A percentile compares a stretch with the other conserved stretches of the same genome.
Conservation (phyloP, 2,329 filamentous ascomycete species). For the Arthrobotrys musiformis region DNA sequence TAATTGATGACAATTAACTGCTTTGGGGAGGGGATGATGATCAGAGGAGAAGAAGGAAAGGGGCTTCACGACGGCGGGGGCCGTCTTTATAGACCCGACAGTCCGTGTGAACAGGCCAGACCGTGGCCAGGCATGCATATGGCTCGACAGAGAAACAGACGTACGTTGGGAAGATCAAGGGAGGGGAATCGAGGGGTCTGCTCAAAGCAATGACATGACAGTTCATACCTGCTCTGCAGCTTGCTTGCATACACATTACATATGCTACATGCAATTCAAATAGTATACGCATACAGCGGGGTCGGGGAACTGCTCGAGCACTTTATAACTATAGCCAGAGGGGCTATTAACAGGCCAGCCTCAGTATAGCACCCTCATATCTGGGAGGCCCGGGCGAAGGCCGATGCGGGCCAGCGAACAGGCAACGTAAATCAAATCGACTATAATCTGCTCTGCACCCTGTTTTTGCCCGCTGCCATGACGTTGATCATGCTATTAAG, state of each 20-base stretch:
- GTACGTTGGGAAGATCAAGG: conserved; percentile 11
- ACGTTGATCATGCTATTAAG: conserved; percentile 33
- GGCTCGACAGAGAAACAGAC: no score
- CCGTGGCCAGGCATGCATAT: no score
- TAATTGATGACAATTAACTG: conserved; percentile 26
- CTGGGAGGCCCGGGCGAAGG: conserved; percentile 6
- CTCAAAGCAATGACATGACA: conserved; percentile 18
- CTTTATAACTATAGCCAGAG: conserved; percentile 29
- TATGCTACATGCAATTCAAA: neutral
- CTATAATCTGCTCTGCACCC: neutral
- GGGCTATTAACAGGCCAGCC: neutral
- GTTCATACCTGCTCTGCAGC: conserved; percentile 52
- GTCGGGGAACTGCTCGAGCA: conserved; percentile 19
- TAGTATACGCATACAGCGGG: neutral
- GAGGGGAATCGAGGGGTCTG: conserved; percentile 15
- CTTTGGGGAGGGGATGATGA: conserved; percentile 2
- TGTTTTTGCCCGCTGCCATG: conserved; percentile 40
- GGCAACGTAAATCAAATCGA: conserved; percentile 1
- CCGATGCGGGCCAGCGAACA: conserved; percentile 8
- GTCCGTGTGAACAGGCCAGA: neutral
- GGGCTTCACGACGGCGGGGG: neutral
- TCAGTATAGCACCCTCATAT: neutral
- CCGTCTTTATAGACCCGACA: conserved; percentile 2
- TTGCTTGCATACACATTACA: conserved; percentile 23
- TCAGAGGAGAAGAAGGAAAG: conserved; percentile 11